Base-by-base conservation (phyloP, 305 asterid species). In the Fraxinus velutina region DNA sequence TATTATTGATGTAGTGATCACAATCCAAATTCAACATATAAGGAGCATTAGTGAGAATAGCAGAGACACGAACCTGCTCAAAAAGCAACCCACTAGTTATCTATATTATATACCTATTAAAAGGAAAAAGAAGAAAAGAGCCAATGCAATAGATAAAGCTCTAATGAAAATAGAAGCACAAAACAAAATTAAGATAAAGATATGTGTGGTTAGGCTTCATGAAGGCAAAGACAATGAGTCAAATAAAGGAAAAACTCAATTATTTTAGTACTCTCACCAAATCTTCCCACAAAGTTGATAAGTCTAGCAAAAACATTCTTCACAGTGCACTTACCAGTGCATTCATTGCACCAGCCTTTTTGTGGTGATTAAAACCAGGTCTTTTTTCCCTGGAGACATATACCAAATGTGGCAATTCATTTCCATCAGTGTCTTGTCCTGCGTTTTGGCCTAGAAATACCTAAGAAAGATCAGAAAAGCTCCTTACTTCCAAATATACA, bases 301-400 rank as follows among this genome's bases (percentile, higher is more conserved):
- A 19, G 68, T 57, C 22, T 17, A 5, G 68, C 68, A 21, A 62
- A 62, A 1, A 21, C 22, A 62, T 62, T 62, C 32, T 62, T 62
- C 32, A 21, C 30, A 30, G 73, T 44, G 22, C 34, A 42, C 76
- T 19, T 73, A 87, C 90, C 89, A 88, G 82, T n/a, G 89, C 79
- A 80, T 88, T 88, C 91, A 86, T 88, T 64, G 91, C 88, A 52
- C 91, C 91, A 75, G 89, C 89, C 50, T 88, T 88, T 75, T 86
- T 86, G 83, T 88, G 88, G 82, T 86, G 88, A 72, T 88, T 80
- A 82, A 78, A 84, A 44, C 89, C 86, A 6, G 88, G 89, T 76
- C 87, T 86, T 79, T 88, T 88, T 78, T 88, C 91, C 64, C 91
- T 84, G 42, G 91, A 88, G 4, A 88, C 87, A 13, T 88, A 88